phyloP scores from a whole-genome alignment of 306 rosid genomes.

The Sechiopsis laciniata region DNA sequence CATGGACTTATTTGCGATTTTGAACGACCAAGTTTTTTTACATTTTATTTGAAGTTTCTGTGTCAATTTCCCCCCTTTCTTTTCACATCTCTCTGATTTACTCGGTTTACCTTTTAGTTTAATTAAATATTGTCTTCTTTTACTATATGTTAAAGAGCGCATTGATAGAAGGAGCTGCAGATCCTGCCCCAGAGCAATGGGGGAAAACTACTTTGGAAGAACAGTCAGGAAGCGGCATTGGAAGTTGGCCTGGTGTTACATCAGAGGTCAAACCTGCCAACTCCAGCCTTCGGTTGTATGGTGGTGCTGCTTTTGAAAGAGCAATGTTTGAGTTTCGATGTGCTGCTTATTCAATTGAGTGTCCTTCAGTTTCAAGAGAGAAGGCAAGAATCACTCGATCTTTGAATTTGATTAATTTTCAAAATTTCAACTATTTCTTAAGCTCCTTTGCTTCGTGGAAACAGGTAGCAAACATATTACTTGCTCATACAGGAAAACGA shows the following conservation, averaged over 20 bases:
- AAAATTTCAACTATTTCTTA: neutral
- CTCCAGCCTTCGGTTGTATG: slow-evolving; percentile 81
- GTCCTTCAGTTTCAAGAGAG: slow-evolving; percentile 91
- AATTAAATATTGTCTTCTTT: slow-evolving; percentile 1
- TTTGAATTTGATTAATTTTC: neutral
- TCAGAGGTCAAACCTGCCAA: slow-evolving; percentile 71
- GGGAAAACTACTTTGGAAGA: slow-evolving; percentile 84
- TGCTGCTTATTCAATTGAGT: slow-evolving; percentile 90
- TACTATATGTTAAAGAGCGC: slow-evolving; percentile 47
- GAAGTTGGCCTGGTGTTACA: slow-evolving; percentile 86
- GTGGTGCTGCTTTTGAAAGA: slow-evolving; percentile 98
- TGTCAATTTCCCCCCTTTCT: neutral
- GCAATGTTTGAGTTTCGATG: slow-evolving; percentile 91
- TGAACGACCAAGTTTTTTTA: neutral
- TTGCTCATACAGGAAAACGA: slow-evolving; percentile 88
- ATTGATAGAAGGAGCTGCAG: slow-evolving; percentile 94
- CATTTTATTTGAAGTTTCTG: neutral
- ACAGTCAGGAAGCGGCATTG: slow-evolving; percentile 69
- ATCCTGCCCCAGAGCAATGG: slow-evolving; percentile 98
- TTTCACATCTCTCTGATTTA: neutral
- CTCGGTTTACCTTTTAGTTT: neutral
- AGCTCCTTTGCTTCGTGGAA: slow-evolving; percentile 16
- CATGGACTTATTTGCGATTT: neutral
- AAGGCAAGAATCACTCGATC: slow-evolving; percentile 40
- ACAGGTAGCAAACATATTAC: slow-evolving; percentile 95